Percentiles rank a stretch among this genome's conserved stretches.
Conservation (phyloP, 768 basidiomycete species). For the Auricularia auricula-judae region DNA sequence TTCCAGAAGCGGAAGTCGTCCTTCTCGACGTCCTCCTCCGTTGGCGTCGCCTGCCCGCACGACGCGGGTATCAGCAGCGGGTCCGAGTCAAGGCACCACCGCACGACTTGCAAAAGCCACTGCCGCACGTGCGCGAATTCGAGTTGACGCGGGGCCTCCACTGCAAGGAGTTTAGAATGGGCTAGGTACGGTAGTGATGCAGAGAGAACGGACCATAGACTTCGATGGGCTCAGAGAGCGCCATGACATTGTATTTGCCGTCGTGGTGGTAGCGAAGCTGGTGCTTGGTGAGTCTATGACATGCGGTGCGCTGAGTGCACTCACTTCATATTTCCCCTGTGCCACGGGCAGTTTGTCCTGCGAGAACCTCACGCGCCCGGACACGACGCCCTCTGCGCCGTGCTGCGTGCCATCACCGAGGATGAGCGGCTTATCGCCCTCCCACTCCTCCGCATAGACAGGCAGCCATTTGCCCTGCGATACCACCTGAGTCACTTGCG, state of each 20-base stretch:
- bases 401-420: conserved; percentile 33
- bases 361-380: conserved; percentile 62
- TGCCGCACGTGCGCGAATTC: conserved; percentile 56
- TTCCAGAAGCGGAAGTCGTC: conserved; percentile 97
- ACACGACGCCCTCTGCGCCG: conserved; percentile 11
- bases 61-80: conserved; percentile 60
- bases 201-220: conserved; percentile 57
- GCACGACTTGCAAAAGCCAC: conserved; percentile 65
- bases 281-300: background rate
- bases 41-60: conserved; percentile 12
- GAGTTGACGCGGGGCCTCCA: conserved; percentile 53
- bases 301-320: conserved; percentile 2
- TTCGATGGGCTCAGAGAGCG: conserved; percentile 73
- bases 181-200: background rate
- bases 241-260: conserved; percentile 95
- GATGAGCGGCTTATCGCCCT: conserved; percentile 65
- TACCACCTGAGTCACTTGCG: conserved; percentile 70
- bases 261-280: conserved; percentile 90
- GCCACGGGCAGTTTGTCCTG: conserved; percentile 79
- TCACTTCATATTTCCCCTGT: conserved; percentile 76
- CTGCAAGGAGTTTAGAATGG: conserved; percentile 32
- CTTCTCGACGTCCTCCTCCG: conserved; percentile 41
- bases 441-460: conserved; percentile 86
- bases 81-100: conserved; percentile 80
- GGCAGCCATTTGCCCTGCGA: conserved; percentile 90